Evolutionary conservation across 306 rosid genomes (phyloP), one percentile per base, ranked within the genome.

Genomic region (Prunus kanzakura): DNA sequence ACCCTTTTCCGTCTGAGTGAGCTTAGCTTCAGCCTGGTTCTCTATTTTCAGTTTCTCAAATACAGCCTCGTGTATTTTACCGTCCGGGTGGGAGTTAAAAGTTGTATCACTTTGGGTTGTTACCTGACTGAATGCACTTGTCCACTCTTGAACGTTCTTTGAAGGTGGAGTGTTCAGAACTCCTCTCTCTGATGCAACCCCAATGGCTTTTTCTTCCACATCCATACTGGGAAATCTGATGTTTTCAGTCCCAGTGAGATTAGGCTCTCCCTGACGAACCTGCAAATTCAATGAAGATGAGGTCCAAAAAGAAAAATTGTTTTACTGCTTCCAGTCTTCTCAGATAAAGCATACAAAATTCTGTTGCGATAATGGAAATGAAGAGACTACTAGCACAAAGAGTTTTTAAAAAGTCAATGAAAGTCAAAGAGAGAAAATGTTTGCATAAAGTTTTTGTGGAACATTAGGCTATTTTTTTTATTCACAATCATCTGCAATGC

Each of bases 91-190:
- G 2, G 0, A 2, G 50, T 47, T 62, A 71, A 80, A 78, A 32
- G 4, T 67, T 2, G 6, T 11, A 73, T 67, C 86, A 0, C 79
- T 13, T 1, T 8, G 0, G 11, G 56, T 50, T 54, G 55, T 80
- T 72, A 87, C 50, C 14, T 54, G 71, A 77, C 84, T 85, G 50
- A 85, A 46, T n/a, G 78, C 77, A n/a, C 90, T 86, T 32, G 75
- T 76, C 91, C 86, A 83, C 74, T 81, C 81, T 69, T 80, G 86
- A 35, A 82, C 79, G 35, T 76, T 75, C 75, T 64, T 71, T 18
- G 79, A 73, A 38, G 63, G 74, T 11, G 8, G 14, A 46, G 41
- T 67, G 51, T 61, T 15, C 27, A 77, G 60, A 80, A 58, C 4
- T 77, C 71, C 86, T 32, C 35, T 76, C 49, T 43, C 19, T 55